phyloP scores from a whole-genome alignment of 176 grass and related monocot genomes.

The Dactylis glomerata region DNA sequence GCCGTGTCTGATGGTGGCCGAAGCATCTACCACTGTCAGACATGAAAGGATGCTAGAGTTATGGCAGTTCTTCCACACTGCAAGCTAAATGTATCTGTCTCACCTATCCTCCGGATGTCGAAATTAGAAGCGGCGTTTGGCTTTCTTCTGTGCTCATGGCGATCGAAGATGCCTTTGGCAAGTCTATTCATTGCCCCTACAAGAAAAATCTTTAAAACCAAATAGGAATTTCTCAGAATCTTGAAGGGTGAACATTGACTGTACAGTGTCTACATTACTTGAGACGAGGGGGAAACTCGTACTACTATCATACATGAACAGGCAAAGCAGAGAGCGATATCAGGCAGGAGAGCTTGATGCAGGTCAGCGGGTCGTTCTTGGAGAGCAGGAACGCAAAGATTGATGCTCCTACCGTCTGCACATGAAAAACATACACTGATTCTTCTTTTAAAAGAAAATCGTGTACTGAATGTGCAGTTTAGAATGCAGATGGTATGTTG shows the following conservation, averaged over 20 bases:
- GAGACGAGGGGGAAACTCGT: background rate
- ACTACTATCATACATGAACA: conserved; percentile 13
- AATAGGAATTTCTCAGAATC: background rate
- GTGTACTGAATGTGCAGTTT: background rate
- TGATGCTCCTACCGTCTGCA: conserved; percentile 47
- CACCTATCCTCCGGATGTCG: conserved; percentile 20
- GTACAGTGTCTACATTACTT: background rate
- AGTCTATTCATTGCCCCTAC: conserved; percentile 24
- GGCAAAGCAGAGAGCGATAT: conserved; percentile 44
- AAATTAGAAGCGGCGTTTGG: background rate
- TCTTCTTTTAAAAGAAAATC: background rate
- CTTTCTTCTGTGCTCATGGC: background rate
- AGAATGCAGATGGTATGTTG: no score
- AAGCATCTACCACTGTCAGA: background rate
- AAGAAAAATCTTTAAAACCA: conserved; percentile 28
- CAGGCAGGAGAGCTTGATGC: conserved; percentile 49
- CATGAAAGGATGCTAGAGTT: background rate
- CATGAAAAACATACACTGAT: background rate
- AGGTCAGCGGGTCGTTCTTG: conserved; percentile 41
- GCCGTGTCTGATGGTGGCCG: conserved; percentile 27
- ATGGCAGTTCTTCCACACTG: background rate
- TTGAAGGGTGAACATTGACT: background rate
- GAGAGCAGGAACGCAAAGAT: conserved; percentile 51
- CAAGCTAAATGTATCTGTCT: background rate
- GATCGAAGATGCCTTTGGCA: conserved; percentile 42